Conservation (phyloP, 2,329 filamentous ascomycete species). For the Clarireedia hainanense region DNA sequence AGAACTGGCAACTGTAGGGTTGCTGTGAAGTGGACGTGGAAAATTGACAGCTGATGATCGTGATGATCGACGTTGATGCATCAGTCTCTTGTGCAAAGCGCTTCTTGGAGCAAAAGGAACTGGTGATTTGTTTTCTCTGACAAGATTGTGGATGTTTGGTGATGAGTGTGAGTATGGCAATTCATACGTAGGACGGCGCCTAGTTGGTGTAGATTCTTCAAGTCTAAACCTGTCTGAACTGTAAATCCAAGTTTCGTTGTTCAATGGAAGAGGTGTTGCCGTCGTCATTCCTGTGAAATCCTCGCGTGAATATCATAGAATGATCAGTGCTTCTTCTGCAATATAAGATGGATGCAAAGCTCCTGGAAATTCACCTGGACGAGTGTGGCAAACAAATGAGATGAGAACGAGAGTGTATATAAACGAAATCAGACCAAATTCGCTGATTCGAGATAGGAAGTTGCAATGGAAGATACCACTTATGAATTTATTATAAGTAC, state of each 20-base stretch:
- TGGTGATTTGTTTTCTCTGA: neutral
- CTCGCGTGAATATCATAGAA: no score
- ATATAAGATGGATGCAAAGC: no score
- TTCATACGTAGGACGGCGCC: neutral
- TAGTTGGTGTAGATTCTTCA: neutral
- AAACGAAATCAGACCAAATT: no score
- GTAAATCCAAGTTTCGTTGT: neutral
- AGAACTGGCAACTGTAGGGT: conserved; percentile 18
- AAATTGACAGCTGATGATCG: conserved; percentile 1
- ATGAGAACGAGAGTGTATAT: no score
- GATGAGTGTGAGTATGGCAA: conserved; percentile 3
- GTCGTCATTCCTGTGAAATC: neutral
- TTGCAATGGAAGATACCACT: no score
- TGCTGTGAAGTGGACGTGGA: conserved; percentile 11
- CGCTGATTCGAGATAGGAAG: no score
- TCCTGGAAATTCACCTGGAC: no score
- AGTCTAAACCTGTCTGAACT: neutral
- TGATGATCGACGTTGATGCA: conserved; percentile 1
- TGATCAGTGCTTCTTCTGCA: no score
- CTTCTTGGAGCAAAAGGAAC: conserved; percentile 3
- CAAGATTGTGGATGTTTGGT: neutral
- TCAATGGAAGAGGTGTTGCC: neutral
- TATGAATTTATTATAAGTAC: no score
- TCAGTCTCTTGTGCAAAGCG: neutral
- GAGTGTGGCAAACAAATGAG: no score